Conservation (phyloP, 768 basidiomycete species). For the Termitomyces sp. region DNA sequence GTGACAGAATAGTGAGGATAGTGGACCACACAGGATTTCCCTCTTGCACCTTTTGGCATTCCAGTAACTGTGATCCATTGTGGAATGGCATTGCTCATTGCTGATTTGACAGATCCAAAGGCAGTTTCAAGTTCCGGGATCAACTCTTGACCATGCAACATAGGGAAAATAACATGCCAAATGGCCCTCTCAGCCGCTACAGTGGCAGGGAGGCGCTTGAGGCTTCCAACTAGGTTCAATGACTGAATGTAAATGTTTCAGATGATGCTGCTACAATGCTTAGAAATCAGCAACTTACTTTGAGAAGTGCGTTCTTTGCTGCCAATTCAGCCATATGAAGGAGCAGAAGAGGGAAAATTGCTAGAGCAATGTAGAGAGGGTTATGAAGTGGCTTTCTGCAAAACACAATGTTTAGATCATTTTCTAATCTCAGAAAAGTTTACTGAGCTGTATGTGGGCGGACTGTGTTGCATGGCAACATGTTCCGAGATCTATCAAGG, state of each 20-base stretch:
- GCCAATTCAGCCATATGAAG: neutral
- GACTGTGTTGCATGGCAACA: too few species aligned
- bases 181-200: neutral
- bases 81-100: neutral
- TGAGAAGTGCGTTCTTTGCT: neutral
- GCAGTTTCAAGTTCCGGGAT: neutral
- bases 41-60: neutral
- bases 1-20: too few species aligned
- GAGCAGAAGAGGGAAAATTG: too few species aligned
- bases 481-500: too few species aligned
- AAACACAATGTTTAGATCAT: too few species aligned
- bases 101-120: neutral
- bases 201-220: neutral
- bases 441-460: too few species aligned
- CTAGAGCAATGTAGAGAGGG: too few species aligned
- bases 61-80: neutral
- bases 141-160: neutral
- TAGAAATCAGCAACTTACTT: neutral
- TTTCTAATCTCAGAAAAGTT: too few species aligned
- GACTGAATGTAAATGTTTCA: neutral
- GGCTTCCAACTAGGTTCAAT: constrained; percentile 5
- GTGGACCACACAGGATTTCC: neutral
- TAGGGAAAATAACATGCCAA: neutral
- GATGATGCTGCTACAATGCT: neutral
- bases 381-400: too few species aligned